Conservation (phyloP, 2,329 filamentous ascomycete species). For the Colletotrichum somersetense region DNA sequence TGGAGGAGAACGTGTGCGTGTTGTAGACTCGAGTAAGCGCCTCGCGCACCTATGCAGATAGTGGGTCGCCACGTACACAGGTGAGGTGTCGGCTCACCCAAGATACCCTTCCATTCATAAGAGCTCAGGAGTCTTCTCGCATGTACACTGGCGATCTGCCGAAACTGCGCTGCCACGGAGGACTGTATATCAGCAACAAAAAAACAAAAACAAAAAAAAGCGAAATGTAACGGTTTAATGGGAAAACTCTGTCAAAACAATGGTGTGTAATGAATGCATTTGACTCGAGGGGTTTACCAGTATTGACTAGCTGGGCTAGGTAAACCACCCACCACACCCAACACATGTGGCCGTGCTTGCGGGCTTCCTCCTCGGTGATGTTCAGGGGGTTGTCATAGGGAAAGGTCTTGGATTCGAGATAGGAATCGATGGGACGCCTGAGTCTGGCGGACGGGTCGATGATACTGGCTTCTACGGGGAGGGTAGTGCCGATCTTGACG, state of each 20-base stretch:
- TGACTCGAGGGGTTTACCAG: background rate
- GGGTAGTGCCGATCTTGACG: no score
- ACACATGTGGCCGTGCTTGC: slow-evolving; percentile 12
- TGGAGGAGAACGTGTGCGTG: slow-evolving; percentile 8
- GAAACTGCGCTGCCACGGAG: background rate
- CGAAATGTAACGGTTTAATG: slow-evolving; percentile 16
- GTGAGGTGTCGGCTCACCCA: slow-evolving; percentile 37
- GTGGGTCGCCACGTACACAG: slow-evolving; percentile 19
- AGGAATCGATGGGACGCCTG: slow-evolving; percentile 8
- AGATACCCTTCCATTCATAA: slow-evolving; percentile 41
- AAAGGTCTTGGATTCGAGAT: slow-evolving; percentile 24
- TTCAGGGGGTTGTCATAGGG: slow-evolving; percentile 24
- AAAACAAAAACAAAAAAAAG: background rate
- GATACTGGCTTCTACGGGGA: background rate
- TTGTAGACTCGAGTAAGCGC: slow-evolving; percentile 12
- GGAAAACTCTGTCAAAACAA: background rate
- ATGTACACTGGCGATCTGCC: slow-evolving; percentile 5
- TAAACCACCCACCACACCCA: background rate
- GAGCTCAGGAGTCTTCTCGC: slow-evolving; percentile 28
- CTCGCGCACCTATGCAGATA: slow-evolving; percentile 24
- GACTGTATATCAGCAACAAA: slow-evolving; percentile 8
- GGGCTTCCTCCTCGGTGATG: slow-evolving; percentile 32
- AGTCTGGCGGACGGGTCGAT: slow-evolving; percentile 9
- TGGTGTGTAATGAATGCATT: slow-evolving; percentile 17
- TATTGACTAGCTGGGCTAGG: slow-evolving; percentile 8